Conservation (phyloP, 2,329 filamentous ascomycete genomes). For the Diplodia mutila region DNA sequence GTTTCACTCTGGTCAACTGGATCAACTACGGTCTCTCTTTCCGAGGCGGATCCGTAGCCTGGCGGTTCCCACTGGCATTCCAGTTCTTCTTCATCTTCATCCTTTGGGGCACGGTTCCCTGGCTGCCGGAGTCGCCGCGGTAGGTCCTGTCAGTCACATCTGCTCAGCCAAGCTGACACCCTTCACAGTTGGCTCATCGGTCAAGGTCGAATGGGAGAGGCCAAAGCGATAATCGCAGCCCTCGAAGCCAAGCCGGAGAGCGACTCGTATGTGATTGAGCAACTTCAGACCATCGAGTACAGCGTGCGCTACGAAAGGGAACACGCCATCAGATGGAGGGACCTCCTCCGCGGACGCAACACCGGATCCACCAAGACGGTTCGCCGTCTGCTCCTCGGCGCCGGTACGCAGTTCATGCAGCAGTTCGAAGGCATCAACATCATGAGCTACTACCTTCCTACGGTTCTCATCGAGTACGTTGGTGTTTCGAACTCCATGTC, state of each 20-base stretch:
- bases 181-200: conserved; percentile 49
- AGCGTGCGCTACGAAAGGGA: conserved; percentile 55
- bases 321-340: conserved; percentile 54
- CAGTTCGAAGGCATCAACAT: conserved; percentile 49
- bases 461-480: conserved; percentile 62
- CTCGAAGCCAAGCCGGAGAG: conserved; percentile 50
- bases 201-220: conserved; percentile 50
- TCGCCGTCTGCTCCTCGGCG: conserved; percentile 56
- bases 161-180: background rate
- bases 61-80: conserved; percentile 53
- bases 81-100: conserved; percentile 57
- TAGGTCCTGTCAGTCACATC: background rate
- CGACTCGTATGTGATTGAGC: conserved; percentile 51
- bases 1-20: conserved; percentile 57
- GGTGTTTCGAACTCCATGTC: conserved; percentile 57
- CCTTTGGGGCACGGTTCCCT: conserved; percentile 50
- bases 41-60: conserved; percentile 46
- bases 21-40: conserved; percentile 58
- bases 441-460: conserved; percentile 56
- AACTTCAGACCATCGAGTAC: conserved; percentile 52
- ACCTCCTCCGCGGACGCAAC: conserved; percentile 52
- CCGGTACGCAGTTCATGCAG: conserved; percentile 59
- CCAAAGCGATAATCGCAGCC: conserved; percentile 52
- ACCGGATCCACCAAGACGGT: conserved; percentile 51
- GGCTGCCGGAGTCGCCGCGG: conserved; percentile 52